Percentiles rank a stretch among this genome's conserved stretches.
Conservation (phyloP, 495 filamentous ascomycete genomes). For the Acidiella bohemica region DNA sequence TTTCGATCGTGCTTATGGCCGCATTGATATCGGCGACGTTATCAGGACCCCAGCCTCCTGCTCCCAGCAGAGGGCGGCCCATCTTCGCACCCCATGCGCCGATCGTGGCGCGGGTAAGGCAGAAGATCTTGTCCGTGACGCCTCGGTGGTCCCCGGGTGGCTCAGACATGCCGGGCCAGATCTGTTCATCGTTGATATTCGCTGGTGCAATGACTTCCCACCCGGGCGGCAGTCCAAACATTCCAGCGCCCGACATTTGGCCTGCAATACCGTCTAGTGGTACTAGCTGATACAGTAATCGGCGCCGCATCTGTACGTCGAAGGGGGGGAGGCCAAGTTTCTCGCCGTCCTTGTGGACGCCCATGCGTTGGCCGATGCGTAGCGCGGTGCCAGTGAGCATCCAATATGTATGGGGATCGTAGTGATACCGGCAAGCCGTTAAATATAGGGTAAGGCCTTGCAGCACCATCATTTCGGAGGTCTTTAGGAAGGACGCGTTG, state of each 20-base stretch:
- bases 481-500: slow-evolving; percentile 18
- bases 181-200: slow-evolving; percentile 20
- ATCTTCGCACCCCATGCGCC: too few species aligned
- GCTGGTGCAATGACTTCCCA: slow-evolving; percentile 12
- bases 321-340: slow-evolving; percentile 14
- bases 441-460: slow-evolving; percentile 19
- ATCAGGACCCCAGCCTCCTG: too few species aligned
- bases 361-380: slow-evolving; percentile 17
- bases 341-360: slow-evolving; percentile 18
- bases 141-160: slow-evolving; percentile 2
- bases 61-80: too few species aligned
- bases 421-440: slow-evolving; percentile 5
- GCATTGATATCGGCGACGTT: too few species aligned
- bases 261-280: slow-evolving; percentile 15
- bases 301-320: slow-evolving; percentile 17
- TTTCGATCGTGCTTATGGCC: too few species aligned
- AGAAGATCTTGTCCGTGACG: slow-evolving; percentile 20
- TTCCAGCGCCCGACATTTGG: slow-evolving; percentile 13
- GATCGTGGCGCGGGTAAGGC: slow-evolving; percentile 10
- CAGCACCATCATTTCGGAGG: slow-evolving; percentile 8
- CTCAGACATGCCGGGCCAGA: slow-evolving; percentile 16
- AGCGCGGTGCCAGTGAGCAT: slow-evolving; percentile 16
- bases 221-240: background rate
- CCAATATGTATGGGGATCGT: slow-evolving; percentile 19
- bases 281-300: slow-evolving; percentile 19